Evolutionary conservation across 352 stramenopile species (phyloP).

Genomic region (Peronospora farinosa): DNA sequence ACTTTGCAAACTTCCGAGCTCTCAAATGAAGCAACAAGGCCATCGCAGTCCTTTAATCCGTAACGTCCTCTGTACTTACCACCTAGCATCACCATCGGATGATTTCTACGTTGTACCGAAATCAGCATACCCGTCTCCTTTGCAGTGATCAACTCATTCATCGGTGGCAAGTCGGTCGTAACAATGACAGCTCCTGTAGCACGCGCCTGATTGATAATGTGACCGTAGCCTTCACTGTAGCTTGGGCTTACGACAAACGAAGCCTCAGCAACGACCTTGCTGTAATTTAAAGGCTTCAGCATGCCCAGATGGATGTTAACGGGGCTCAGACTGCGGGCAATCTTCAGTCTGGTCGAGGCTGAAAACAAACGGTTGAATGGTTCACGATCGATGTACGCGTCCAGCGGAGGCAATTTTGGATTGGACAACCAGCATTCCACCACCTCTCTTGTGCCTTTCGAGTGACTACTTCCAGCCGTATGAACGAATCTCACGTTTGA

Average conservation of each 20-base stretch:
- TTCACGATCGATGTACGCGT: constrained; percentile 30
- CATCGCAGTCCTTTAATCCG: constrained; percentile 17
- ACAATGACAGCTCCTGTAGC: constrained; percentile 45
- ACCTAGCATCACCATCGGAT: constrained; percentile 24
- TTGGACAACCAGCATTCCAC: constrained; percentile 51
- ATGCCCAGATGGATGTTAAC: constrained; percentile 27
- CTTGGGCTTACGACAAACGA: constrained; percentile 57
- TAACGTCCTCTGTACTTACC: constrained; percentile 25
- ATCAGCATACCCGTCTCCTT: constrained; percentile 25
- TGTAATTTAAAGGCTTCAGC: constrained; percentile 28
- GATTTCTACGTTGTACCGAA: constrained; percentile 3
- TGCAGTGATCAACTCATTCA: constrained; percentile 51
- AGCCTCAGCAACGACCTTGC: constrained; percentile 38
- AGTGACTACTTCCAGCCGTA: constrained; percentile 37
- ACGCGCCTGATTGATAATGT: constrained; percentile 65
- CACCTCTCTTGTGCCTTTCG: constrained; percentile 51
- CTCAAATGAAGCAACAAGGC: constrained; percentile 24
- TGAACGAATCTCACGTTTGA: constrained; percentile 39
- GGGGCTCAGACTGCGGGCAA: constrained; percentile 21
- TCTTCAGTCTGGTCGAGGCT: constrained; percentile 22
- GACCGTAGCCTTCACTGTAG: constrained; percentile 57
- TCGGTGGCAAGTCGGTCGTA: constrained; percentile 46
- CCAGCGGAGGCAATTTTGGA: constrained; percentile 36
- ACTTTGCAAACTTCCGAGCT: constrained; percentile 23
- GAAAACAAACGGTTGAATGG: constrained; percentile 24